These are phyloP conservation scores for Phialophora expanda DNA, from an alignment of 2,329 filamentous ascomycete species.

Conservation along the genomic window DNA sequence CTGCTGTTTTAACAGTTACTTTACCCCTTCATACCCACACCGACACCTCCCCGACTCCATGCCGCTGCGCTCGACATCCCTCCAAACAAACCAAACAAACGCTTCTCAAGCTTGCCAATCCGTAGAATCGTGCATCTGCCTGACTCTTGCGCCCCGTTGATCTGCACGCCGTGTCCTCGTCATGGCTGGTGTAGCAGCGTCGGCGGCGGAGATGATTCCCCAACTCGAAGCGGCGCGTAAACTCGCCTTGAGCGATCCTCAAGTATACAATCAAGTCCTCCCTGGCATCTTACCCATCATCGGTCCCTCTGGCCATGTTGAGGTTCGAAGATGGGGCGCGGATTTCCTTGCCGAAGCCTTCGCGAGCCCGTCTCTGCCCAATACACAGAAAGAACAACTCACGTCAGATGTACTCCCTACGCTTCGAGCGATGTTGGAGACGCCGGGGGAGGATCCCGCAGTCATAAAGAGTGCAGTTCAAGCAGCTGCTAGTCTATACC, in stretches of 20 bases:
- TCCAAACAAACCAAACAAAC: slow-evolving; percentile 5
- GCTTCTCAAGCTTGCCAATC: slow-evolving; percentile 15
- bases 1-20: slow-evolving; percentile 20
- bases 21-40: background rate
- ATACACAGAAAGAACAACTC: slow-evolving; percentile 79
- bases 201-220: slow-evolving; percentile 58
- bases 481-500: slow-evolving; percentile 89
- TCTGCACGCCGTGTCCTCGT: slow-evolving; percentile 15
- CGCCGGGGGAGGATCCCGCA: slow-evolving; percentile 74
- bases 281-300: slow-evolving; percentile 93
- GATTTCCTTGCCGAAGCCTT: slow-evolving; percentile 97
- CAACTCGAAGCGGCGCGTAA: slow-evolving; percentile 90
- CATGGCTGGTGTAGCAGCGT: slow-evolving; percentile 34
- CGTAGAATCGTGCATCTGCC: slow-evolving; percentile 29
- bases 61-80: slow-evolving; percentile 17
- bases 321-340: slow-evolving; percentile 91
- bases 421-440: slow-evolving; percentile 71
- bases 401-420: slow-evolving; percentile 78
- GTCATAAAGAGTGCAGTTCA: slow-evolving; percentile 88
- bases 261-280: slow-evolving; percentile 89
- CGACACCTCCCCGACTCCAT: slow-evolving; percentile 12
- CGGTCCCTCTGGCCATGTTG: slow-evolving; percentile 72
- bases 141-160: slow-evolving; percentile 11
- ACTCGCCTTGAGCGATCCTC: slow-evolving; percentile 83
- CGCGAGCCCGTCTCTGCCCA: slow-evolving; percentile 80